Evolutionary conservation across 805 yeast genomes (phyloP), one percentile per base, ranked within the genome.

Genomic region (Spathaspora passalidarum): DNA sequence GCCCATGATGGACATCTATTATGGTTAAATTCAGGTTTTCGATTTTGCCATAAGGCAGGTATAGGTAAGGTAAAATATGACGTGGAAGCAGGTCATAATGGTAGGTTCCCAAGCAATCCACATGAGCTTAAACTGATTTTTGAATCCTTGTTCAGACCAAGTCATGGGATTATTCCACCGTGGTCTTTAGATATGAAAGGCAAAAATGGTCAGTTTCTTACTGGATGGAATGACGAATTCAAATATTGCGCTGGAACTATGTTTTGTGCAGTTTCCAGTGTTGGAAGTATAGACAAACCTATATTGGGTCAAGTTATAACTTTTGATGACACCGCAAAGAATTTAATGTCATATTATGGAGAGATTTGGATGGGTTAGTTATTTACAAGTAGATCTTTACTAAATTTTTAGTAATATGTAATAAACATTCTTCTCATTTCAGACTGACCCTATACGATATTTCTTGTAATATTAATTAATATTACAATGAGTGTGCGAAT

Each of bases 221-320:
- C 23, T 80, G 86, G 85, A 32, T 40, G 10, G 75, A 74, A 54
- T 79, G 76, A 59, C 68, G 72, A 44, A 63, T 63, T n/a, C n/a
- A n/a, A n/a, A 17, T 76, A 78, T 48, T 81, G 87, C 63, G 72
- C 73, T 32, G 69, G 73, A 17, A 81, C 81, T 55, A 53, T 76
- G 9, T 81, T 84, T 80, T 81, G 86, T 66, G 85, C 83, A 0
- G 79, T 78, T 56, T 80, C 80, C 46, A 57, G 66, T 19, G 66
- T 80, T 49, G 86, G 86, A 13, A 82, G 78, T 2, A 69, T 66
- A 55, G 32, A 19, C 5, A n/a, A n/a, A n/a, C n/a, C n/a, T 53
- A 48, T 32, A 57, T 56, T 8, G 67, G 62, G 32, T 4, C 21
- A n/a, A 65, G 63, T 29, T 68, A 66, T 23, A 62, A 65, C 34